Percentiles rank a stretch among this genome's conserved stretches.
Conservation (phyloP, 2,329 filamentous ascomycete genomes). For the Cryphonectria parasitica region DNA sequence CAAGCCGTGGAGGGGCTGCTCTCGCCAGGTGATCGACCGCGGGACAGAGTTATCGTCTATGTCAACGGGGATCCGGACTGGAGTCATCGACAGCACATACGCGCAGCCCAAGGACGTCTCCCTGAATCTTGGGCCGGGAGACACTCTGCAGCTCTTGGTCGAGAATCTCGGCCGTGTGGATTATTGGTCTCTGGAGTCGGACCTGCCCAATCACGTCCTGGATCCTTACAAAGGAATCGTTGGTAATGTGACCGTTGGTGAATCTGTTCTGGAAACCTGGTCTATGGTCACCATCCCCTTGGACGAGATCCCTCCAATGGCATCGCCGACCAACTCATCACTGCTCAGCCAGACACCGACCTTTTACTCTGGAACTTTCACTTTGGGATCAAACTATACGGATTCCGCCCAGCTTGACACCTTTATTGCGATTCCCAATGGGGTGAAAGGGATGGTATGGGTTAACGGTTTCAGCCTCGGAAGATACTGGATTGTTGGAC, state of each 20-base stretch:
- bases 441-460: slow-evolving; percentile 26
- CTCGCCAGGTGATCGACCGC: slow-evolving; percentile 46
- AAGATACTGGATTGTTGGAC: slow-evolving; percentile 26
- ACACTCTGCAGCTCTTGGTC: slow-evolving; percentile 48
- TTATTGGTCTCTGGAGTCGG: slow-evolving; percentile 36
- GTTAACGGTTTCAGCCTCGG: slow-evolving; percentile 27
- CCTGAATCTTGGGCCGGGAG: slow-evolving; percentile 43
- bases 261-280: slow-evolving; percentile 10
- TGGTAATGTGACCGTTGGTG: slow-evolving; percentile 47
- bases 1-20: slow-evolving; percentile 39
- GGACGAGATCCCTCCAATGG: background rate
- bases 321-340: background rate
- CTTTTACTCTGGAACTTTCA: slow-evolving; percentile 22
- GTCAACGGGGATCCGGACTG: slow-evolving; percentile 46
- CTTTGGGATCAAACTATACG: slow-evolving; percentile 11
- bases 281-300: slow-evolving; percentile 18
- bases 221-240: slow-evolving; percentile 53
- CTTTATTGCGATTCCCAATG: slow-evolving; percentile 23
- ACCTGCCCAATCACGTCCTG: slow-evolving; percentile 40
- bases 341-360: background rate
- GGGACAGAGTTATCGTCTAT: slow-evolving; percentile 53
- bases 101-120: slow-evolving; percentile 42
- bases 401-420: slow-evolving; percentile 23
- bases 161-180: slow-evolving; percentile 57
- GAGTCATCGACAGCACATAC: slow-evolving; percentile 53